Evolutionary conservation across 768 basidiomycete genomes (phyloP), one percentile per base, ranked within the genome.

Genomic region (Agrocybe praecox): DNA sequence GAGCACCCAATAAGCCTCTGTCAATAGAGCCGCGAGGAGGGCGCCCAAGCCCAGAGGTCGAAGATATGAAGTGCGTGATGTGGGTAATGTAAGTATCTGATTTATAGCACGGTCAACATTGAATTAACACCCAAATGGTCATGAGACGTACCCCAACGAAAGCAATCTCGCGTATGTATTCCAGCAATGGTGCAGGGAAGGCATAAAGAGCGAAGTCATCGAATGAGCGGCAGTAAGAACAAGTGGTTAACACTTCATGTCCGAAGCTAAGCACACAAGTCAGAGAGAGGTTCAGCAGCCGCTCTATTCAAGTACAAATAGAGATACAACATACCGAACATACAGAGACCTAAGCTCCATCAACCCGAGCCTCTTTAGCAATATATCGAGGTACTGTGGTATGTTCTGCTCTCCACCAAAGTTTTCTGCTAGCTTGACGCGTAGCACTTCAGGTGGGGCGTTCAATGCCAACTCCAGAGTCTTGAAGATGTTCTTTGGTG

Each of bases 401-500:
- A 90, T 48, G 26, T 68, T 65, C 49, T 71, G 33, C 22, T 59
- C 74, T 2, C 71, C 68, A 22, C 77, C 76, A 9, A 80, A 80
- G 1, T 50, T 59, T 51, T 69, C 71, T 4, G 78, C 60, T 34
- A 90, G 66, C 10, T 78, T 58, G 6, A 73, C 70, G 15, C 79
- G 80, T 40, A 92, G 79, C 9, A 65, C 63, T 32, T 88, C 85
- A 24, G 80, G 73, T 0, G 86, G 76, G 2, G 77, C 77, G 55
- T 78, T 85, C 48, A 88, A 58, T 1, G 87, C 82, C 45, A 89
- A 67, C 1, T 72, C 63, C n/a, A 90, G 72, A 2, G 75, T 69
- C 36, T 72, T 73, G 67, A 89, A 92, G 29, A 92, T 65, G 64
- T 90, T 90, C 46, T 78, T 77, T 9, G 89, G 86, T 49, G 77